phyloP scores from a whole-genome alignment of 768 basidiomycete genomes.

The Brasilioporus rufonigricans region DNA sequence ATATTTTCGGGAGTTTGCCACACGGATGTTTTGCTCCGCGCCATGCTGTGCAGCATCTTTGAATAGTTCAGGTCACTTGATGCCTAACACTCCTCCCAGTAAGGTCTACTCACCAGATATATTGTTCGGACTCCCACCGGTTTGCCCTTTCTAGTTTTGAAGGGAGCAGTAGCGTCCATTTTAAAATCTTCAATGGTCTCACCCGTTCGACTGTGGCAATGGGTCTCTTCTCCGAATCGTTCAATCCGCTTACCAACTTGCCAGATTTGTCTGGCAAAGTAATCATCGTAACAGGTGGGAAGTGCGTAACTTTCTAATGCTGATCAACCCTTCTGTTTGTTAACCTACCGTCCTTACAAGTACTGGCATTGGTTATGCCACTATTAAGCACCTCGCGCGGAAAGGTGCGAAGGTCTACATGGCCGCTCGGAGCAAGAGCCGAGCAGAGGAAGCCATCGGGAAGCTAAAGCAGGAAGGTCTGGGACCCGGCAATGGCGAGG shows the following conservation, averaged over 20 bases:
- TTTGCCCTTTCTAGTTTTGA: too few relatives aligned
- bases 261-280: constrained; percentile 38
- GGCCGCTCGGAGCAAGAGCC: constrained; percentile 46
- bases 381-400: constrained; percentile 49
- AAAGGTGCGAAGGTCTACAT: constrained; percentile 61
- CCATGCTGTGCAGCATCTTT: too few relatives aligned
- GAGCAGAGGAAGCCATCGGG: constrained; percentile 48
- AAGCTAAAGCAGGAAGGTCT: constrained; percentile 44
- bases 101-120: too few relatives aligned
- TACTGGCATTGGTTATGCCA: constrained; percentile 49
- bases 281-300: constrained; percentile 56
- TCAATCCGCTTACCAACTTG: constrained; percentile 40
- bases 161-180: too few relatives aligned
- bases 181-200: too few relatives aligned
- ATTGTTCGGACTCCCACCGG: too few relatives aligned
- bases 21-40: too few relatives aligned
- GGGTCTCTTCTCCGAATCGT: constrained; percentile 26
- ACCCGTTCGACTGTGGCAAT: not conserved
- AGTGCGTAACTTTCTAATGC: constrained; percentile 31
- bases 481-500: constrained; percentile 42
- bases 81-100: too few relatives aligned
- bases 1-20: too few relatives aligned
- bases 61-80: too few relatives aligned
- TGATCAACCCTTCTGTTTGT: too few relatives aligned
- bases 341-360: constrained; percentile 22